Percentiles rank a stretch among this genome's conserved stretches.
Evolutionary conservation across 2,329 filamentous ascomycete genomes (phyloP).

Genomic region (Fusarium irregulare): DNA sequence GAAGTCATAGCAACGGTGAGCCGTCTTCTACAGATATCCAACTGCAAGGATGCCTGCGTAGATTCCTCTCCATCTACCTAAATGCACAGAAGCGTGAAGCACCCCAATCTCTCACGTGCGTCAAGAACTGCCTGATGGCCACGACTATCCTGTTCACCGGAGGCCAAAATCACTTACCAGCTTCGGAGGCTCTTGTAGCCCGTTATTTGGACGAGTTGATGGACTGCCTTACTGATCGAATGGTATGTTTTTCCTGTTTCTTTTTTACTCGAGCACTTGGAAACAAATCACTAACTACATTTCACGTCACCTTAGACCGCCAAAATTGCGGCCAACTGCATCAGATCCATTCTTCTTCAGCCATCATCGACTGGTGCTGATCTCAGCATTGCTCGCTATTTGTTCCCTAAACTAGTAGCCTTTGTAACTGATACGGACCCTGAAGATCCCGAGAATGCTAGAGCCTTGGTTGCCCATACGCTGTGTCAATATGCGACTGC

Average conservation of each 20-base stretch:
- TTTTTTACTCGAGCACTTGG: not conserved
- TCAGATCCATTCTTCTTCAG: constrained; percentile 83
- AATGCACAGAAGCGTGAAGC: constrained; percentile 79
- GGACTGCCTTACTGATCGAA: constrained; percentile 83
- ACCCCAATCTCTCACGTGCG: constrained; percentile 83
- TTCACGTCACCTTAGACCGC: constrained; percentile 67
- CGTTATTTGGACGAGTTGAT: constrained; percentile 83
- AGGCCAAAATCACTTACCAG: constrained; percentile 77
- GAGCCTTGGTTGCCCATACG: constrained; percentile 76
- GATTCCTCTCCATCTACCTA: constrained; percentile 83
- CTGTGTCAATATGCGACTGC: constrained; percentile 76
- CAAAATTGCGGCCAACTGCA: constrained; percentile 90
- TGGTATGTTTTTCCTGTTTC: constrained; percentile 64
- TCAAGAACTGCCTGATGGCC: constrained; percentile 91
- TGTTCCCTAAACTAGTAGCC: constrained; percentile 78
- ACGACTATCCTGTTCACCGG: constrained; percentile 90
- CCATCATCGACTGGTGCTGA: constrained; percentile 72
- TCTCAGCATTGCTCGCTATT: constrained; percentile 77
- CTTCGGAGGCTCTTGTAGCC: constrained; percentile 78
- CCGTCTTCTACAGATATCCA: constrained; percentile 71
- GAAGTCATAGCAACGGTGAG: constrained; percentile 51
- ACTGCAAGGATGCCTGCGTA: constrained; percentile 82
- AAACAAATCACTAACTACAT: constrained; percentile 18
- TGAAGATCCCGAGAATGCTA: constrained; percentile 83
- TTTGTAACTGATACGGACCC: constrained; percentile 78